phyloP scores from a whole-genome alignment of 139 green algal genomes.

The Picochlorum sp. region DNA sequence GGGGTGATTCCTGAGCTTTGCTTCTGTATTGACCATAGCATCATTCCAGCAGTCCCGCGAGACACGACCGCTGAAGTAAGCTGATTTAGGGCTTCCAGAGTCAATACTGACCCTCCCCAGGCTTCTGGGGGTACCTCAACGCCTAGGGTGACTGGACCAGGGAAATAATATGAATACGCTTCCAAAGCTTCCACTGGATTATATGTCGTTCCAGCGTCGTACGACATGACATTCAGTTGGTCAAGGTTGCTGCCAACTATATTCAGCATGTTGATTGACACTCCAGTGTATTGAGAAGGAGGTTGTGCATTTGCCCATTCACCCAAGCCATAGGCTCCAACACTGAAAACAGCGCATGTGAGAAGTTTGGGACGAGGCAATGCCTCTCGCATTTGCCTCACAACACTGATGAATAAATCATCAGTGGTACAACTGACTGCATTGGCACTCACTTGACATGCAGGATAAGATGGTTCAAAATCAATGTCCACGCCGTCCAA shows the following conservation, averaged over 20 bases:
- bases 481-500: constrained; percentile 32
- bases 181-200: constrained; percentile 13
- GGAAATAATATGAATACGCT: constrained; percentile 19
- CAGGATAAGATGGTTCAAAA: constrained; percentile 10
- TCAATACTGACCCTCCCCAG: constrained; percentile 18
- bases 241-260: constrained; percentile 19
- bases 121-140: constrained; percentile 33
- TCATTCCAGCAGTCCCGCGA: constrained; percentile 11
- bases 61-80: background rate
- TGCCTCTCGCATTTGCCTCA: constrained; percentile 12
- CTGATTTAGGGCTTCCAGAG: background rate
- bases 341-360: constrained; percentile 17
- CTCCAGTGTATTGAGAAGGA: constrained; percentile 9
- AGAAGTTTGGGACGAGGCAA: constrained; percentile 26
- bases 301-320: background rate
- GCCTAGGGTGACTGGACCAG: constrained; percentile 19
- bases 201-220: constrained; percentile 28
- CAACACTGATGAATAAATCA: constrained; percentile 5
- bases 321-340: constrained; percentile 30
- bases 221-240: constrained; percentile 34
- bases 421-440: constrained; percentile 25
- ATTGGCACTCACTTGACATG: background rate
- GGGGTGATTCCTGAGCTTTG: too few species aligned
- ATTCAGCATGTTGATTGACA: constrained; percentile 30
- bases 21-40: constrained; percentile 15